Percentiles rank a stretch among this genome's conserved stretches.
phyloP scores from a whole-genome alignment of 371 early-diverging fungal species.

The Zychaea mexicana region DNA sequence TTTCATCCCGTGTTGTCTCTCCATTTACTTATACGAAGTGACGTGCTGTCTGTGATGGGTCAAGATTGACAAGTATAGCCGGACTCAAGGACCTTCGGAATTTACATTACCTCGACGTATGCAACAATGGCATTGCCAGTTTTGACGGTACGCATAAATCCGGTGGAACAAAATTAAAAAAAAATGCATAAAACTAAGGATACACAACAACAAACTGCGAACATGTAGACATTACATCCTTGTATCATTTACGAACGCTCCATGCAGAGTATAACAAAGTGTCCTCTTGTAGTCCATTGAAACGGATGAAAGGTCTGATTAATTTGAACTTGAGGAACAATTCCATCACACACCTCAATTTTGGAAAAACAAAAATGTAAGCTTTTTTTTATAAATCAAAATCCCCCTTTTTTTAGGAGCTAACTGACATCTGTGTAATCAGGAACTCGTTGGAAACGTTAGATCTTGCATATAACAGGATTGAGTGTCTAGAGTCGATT shows the following conservation, averaged over 20 bases:
- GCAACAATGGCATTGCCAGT: conserved; percentile 45
- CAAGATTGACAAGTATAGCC: conserved; percentile 40
- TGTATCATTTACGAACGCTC: conserved; percentile 44
- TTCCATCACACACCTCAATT: conserved; percentile 34
- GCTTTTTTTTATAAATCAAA: neutral
- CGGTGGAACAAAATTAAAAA: too few relatives aligned
- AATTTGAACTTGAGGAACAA: conserved; percentile 48
- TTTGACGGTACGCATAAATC: conserved; percentile 41
- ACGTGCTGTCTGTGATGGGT: neutral
- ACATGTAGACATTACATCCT: conserved; percentile 15
- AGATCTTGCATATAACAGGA: conserved; percentile 55
- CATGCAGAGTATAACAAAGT: conserved; percentile 53
- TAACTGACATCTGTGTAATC: neutral
- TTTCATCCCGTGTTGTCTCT: neutral
- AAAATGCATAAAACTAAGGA: too few relatives aligned
- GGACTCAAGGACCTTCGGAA: conserved; percentile 38
- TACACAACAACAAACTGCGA: too few relatives aligned
- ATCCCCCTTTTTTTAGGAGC: neutral
- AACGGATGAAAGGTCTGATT: conserved; percentile 40
- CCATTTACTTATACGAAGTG: neutral
- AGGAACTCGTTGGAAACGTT: conserved; percentile 51
- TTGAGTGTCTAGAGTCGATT: conserved; percentile 47
- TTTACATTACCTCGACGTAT: conserved; percentile 51
- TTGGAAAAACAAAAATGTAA: conserved; percentile 40
- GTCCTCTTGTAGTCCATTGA: conserved; percentile 40